Evolutionary conservation across 148 eudicot genomes (phyloP).

Genomic region (Fagopyrum esculentum): DNA sequence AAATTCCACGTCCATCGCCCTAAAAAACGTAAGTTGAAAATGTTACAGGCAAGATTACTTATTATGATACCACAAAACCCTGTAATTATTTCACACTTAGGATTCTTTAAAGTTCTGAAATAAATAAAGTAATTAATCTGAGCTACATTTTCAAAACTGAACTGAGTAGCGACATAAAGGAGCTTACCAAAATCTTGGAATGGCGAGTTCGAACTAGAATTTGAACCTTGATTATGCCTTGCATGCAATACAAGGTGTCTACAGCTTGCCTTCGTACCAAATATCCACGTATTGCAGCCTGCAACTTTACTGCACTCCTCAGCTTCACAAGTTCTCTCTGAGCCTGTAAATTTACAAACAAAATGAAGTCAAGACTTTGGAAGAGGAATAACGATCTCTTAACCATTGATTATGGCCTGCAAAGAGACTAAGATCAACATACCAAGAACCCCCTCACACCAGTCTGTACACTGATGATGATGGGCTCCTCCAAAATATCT

Average conservation of each 20-base stretch:
- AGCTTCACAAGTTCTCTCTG: slow-evolving; percentile 38
- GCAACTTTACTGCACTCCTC: slow-evolving; percentile 60
- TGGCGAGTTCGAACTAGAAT: slow-evolving; percentile 66
- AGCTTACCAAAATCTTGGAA: slow-evolving; percentile 31
- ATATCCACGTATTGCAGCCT: slow-evolving; percentile 89
- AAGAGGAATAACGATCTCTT: background rate
- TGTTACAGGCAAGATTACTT: background rate
- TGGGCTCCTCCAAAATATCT: slow-evolving; percentile 37
- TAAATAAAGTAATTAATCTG: background rate
- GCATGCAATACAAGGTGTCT: slow-evolving; percentile 77
- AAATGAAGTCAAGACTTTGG: background rate
- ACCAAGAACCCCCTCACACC: slow-evolving; percentile 69
- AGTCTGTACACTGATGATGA: slow-evolving; percentile 50
- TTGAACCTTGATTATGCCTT: slow-evolving; percentile 82
- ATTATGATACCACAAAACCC: background rate
- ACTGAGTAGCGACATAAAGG: background rate
- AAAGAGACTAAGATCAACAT: slow-evolving; percentile 9
- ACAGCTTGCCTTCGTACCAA: slow-evolving; percentile 77
- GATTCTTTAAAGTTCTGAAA: background rate
- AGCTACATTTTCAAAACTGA: background rate
- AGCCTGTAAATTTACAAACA: slow-evolving; percentile 41
- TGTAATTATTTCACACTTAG: background rate
- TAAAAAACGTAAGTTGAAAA: slow-evolving; percentile 21
- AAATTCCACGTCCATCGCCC: slow-evolving; percentile 26
- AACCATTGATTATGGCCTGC: background rate